Base-by-base conservation (phyloP, 2,329 filamentous ascomycete genomes). In the Ascochyta viciae-villosae region DNA sequence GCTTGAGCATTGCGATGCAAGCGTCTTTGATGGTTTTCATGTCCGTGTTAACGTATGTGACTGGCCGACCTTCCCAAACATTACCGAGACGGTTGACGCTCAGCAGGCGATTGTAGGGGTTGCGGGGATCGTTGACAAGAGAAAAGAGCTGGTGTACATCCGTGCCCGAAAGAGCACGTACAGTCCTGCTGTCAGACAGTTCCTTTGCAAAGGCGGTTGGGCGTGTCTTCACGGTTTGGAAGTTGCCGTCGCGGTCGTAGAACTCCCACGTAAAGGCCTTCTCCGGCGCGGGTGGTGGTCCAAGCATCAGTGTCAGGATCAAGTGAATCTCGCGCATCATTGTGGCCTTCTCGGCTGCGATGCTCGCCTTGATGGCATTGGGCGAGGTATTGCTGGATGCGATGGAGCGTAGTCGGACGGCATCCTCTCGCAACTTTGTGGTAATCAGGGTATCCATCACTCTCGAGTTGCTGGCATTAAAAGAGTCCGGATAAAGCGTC, bases 381-480 rank as follows among this genome's bases (percentile, higher is more conserved):
- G 75, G 70, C 42, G 63, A 56, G 22, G 59, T 78, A 63, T 70
- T 67, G 46, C 71, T 67, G 3, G 70, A 63, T 33, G 82, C 78
- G 39, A 92, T 72, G 1, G 77, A 75, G n/a, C 91, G 85, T 10
- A 96, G 82, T 24, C 81, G 78, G n/a, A 96, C 77, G 1, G 89
- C 91, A 65, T 91, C 88, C 75, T 96, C 91, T n/a, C 92, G 88
- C 31, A 96, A 83, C 78, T 96, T 96, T 16, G 88, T 92, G 10
- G 91, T 92, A 59, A 96, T 81, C 27, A 96, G 80, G 50, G 79
- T 82, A 71, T 93, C 90, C 78, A 96, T 86, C 16, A 85, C 81
- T 1, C 81, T 76, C 24, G 89, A 91, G 66, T 87, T 87, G 79
- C 84, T 84, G 4, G 92, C 90, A 72, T 91, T 94, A 82, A 85